Conservation (phyloP, 306 rosid species). For the Gynostemma pentaphyllum region DNA sequence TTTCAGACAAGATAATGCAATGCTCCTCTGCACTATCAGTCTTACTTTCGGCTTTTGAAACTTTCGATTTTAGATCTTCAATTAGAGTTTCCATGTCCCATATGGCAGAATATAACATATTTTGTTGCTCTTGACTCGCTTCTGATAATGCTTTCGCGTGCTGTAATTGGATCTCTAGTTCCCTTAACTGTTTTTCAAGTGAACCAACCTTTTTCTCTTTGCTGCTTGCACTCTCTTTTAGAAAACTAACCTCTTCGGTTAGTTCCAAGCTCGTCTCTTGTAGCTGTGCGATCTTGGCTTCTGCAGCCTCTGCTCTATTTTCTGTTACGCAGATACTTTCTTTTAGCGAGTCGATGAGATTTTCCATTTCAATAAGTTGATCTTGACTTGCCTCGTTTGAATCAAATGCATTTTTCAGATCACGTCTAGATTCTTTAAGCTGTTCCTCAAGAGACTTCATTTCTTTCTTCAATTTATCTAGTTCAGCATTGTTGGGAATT, state of each 20-base stretch:
- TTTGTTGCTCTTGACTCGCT: slow-evolving; percentile 96
- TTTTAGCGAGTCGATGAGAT: slow-evolving; percentile 39
- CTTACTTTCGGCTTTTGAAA: slow-evolving; percentile 61
- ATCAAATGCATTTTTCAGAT: slow-evolving; percentile 27
- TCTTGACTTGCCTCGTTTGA: slow-evolving; percentile 38
- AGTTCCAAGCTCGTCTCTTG: slow-evolving; percentile 75
- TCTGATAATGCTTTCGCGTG: slow-evolving; percentile 73
- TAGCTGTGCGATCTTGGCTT: slow-evolving; percentile 60
- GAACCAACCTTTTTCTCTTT: slow-evolving; percentile 73
- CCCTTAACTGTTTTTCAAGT: slow-evolving; percentile 82
- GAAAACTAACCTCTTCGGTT: slow-evolving; percentile 76
- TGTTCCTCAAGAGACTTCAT: slow-evolving; percentile 43
- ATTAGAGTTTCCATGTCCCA: slow-evolving; percentile 97
- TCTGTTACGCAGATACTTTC: slow-evolving; percentile 48
- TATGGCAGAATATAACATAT: slow-evolving; percentile 87
- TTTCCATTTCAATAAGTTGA: slow-evolving; percentile 50
- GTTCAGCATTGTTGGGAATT: slow-evolving; percentile 33
- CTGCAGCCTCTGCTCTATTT: slow-evolving; percentile 64
- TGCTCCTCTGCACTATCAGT: slow-evolving; percentile 53
- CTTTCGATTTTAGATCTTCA: slow-evolving; percentile 90
- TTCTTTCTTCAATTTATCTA: slow-evolving; percentile 43
- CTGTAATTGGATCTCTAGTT: slow-evolving; percentile 66
- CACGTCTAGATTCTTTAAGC: slow-evolving; percentile 27
- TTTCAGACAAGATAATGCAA: slow-evolving; percentile 47
- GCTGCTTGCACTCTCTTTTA: slow-evolving; percentile 52